Percentiles rank a stretch among this genome's conserved stretches.
Conservation (phyloP, 139 green algal species). For the Microglena sp. region DNA sequence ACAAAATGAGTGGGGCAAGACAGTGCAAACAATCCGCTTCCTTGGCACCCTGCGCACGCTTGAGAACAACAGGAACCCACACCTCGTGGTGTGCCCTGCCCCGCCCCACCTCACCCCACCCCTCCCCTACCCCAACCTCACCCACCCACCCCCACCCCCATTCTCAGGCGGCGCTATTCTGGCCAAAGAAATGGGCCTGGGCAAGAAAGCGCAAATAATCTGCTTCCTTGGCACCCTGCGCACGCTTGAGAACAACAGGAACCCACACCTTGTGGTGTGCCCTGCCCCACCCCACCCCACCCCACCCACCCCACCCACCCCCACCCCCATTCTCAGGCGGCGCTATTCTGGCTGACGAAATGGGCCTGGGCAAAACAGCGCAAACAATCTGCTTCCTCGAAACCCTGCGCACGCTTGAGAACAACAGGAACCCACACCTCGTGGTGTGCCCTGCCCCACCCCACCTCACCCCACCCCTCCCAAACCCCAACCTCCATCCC, state of each 20-base stretch:
- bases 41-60: slow-evolving; percentile 42
- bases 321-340: no score
- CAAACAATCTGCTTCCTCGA: slow-evolving; percentile 74
- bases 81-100: slow-evolving; percentile 95
- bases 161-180: no score
- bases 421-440: slow-evolving; percentile 89
- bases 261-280: no score
- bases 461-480: no score
- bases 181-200: no score
- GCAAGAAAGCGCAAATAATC: slow-evolving; percentile 81
- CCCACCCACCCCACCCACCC: no score
- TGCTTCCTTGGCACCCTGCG: slow-evolving; percentile 62
- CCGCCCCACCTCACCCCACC: no score
- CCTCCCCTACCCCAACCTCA: no score
- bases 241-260: not conserved
- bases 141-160: no score
- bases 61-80: slow-evolving; percentile 54
- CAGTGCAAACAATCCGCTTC: slow-evolving; percentile 70
- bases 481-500: no score
- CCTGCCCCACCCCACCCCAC: no score
- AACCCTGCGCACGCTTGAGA: slow-evolving; percentile 14
- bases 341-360: slow-evolving; percentile 82
- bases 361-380: slow-evolving; percentile 61
- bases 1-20: no score
- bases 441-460: slow-evolving; percentile 93